These are phyloP conservation scores for Globisporangium polare DNA, from an alignment of 352 stramenopile genomes.

Conservation along the genomic window DNA sequence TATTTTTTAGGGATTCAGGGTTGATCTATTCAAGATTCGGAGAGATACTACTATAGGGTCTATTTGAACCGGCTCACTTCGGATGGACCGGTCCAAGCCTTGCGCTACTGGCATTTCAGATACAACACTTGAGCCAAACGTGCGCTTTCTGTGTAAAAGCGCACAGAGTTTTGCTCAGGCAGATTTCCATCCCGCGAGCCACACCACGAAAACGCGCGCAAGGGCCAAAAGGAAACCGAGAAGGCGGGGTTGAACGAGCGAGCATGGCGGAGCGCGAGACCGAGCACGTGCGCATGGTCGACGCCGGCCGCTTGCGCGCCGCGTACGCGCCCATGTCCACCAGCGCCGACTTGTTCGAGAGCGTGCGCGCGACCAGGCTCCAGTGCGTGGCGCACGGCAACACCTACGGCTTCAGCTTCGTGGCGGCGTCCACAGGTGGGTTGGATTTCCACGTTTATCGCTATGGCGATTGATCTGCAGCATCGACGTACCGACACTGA, in stretches of 20 bases:
- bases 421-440: constrained; percentile 33
- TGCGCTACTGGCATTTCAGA: background rate
- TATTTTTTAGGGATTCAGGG: no score
- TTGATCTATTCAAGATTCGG: no score
- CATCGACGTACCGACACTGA: no score
- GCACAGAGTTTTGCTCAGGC: background rate
- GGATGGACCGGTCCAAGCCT: background rate
- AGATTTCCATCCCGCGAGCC: background rate
- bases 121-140: background rate
- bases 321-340: constrained; percentile 29
- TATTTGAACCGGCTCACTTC: background rate
- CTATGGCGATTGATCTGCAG: no score
- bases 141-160: background rate
- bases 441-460: background rate
- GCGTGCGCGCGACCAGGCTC: constrained; percentile 35
- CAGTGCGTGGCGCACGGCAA: constrained; percentile 63
- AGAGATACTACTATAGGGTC: no score
- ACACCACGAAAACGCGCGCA: background rate
- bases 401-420: constrained; percentile 49
- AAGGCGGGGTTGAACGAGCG: background rate
- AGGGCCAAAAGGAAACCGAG: constrained; percentile 4
- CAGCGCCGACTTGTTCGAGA: constrained; percentile 22
- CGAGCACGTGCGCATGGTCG: constrained; percentile 76
- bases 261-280: constrained; percentile 42
- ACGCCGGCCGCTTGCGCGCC: constrained; percentile 49